Evolutionary conservation across 345 rosid genomes (phyloP), one percentile per base, ranked within the genome.

Genomic region (Eucalyptus cloeziana): DNA sequence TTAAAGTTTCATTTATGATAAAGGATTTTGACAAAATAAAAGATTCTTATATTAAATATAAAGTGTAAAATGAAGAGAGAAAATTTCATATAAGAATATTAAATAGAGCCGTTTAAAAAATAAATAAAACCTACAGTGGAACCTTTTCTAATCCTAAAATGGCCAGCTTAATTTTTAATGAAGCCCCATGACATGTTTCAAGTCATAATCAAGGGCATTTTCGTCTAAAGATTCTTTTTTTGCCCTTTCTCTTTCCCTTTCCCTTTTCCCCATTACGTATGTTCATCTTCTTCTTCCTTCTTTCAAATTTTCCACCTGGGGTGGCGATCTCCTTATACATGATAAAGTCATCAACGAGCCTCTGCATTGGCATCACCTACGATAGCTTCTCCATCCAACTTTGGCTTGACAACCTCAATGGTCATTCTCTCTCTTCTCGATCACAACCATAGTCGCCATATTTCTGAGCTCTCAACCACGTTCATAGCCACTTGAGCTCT

Each of bases 401-500:
- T 10, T 37, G 27, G 7, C 4, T 71, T 5, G 81, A 19, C 27
- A 5, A 10, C 8, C 25, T 7, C 25, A 11, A 71, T 19, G 81
- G 44, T 21, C 45, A 2, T 71, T 71, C 81, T 19, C 14, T 10
- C 47, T 37, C 45, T 76, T 76, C 83, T 76, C 13, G 14, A 22
- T 76, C 1, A 0, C 27, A 21, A 24, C 47, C 47, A 37, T 33
- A 21, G 3, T 13, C 2, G 2, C 14, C 83, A 19, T 19, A 10
- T 76, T 45, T 76, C 27, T 11, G 1, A 37, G 25, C 45, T 37
- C 27, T 37, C 13, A 37, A 7, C 8, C 45, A 37, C 10, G 15
- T 9, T 40, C 44, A 9, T n/a, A 31, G 79, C 40, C 40, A 15
- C 79, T 31, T 15, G 40, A 67, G 40, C 40, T 31, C 21, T 31